Evolutionary conservation across 306 rosid species (phyloP).

Genomic region (Cucurbita moschata): DNA sequence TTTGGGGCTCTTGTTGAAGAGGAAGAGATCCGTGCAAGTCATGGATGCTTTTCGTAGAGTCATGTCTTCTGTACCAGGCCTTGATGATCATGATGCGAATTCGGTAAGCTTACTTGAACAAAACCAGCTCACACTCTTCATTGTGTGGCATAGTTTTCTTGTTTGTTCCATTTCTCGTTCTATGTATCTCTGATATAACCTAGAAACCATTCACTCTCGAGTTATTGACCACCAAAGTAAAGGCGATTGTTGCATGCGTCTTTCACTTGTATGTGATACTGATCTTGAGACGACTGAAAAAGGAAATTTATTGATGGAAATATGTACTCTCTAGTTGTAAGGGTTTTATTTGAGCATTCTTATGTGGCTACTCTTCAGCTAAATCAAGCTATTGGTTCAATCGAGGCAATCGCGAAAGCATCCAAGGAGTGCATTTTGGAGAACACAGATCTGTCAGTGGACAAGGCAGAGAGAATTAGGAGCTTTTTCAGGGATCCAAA

Average conservation of each 20-base stretch:
- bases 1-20: constrained; percentile 29
- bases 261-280: not conserved
- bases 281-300: not conserved
- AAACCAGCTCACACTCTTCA: not conserved
- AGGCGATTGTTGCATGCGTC: not conserved
- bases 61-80: constrained; percentile 60
- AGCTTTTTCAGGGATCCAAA: constrained; percentile 69
- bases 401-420: constrained; percentile 71
- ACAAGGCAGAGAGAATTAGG: constrained; percentile 54
- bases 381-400: constrained; percentile 75
- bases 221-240: not conserved
- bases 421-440: constrained; percentile 58
- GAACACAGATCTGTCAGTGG: constrained; percentile 77
- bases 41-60: constrained; percentile 54
- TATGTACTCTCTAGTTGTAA: not conserved
- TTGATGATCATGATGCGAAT: constrained; percentile 74
- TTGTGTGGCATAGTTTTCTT: constrained; percentile 6
- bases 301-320: not conserved
- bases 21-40: constrained; percentile 60
- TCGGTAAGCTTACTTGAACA: constrained; percentile 30
- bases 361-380: constrained; percentile 31
- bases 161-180: not conserved
- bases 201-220: not conserved
- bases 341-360: not conserved
- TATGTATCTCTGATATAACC: not conserved